Conservation (phyloP, 306 rosid genomes). For the Benincasa hispida region DNA sequence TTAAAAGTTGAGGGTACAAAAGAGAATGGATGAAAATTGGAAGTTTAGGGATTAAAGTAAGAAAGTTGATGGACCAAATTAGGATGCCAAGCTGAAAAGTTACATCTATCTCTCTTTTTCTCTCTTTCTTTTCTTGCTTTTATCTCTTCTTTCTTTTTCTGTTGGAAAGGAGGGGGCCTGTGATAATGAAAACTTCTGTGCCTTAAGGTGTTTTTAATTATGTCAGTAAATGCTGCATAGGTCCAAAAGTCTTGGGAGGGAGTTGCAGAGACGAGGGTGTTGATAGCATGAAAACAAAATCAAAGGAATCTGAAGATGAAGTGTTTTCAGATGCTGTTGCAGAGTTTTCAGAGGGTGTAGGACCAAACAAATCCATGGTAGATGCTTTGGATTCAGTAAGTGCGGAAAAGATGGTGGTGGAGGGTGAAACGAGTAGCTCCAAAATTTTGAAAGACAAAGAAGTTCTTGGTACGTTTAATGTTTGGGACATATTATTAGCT, state of each 20-base stretch:
- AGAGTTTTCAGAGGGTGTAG: slow-evolving; percentile 40
- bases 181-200: neutral
- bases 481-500: neutral
- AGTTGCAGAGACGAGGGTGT: slow-evolving; percentile 20
- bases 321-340: slow-evolving; percentile 62
- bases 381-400: slow-evolving; percentile 19
- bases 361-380: slow-evolving; percentile 4
- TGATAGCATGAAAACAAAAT: slow-evolving; percentile 15
- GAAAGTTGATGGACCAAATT: neutral
- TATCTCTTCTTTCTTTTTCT: neutral
- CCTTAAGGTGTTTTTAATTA: slow-evolving; percentile 5
- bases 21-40: neutral
- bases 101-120: neutral
- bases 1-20: neutral
- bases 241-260: slow-evolving; percentile 23
- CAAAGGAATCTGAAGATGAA: slow-evolving; percentile 39
- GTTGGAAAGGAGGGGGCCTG: slow-evolving; percentile 2
- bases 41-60: neutral
- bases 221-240: slow-evolving; percentile 19
- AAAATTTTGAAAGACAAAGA: slow-evolving; percentile 13
- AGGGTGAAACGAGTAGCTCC: slow-evolving; percentile 15
- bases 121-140: neutral
- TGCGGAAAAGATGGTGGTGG: slow-evolving; percentile 15
- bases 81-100: neutral
- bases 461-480: slow-evolving; percentile 28